Base-by-base conservation (phyloP, 148 eudicot genomes). In the Arctostaphylos glauca region DNA sequence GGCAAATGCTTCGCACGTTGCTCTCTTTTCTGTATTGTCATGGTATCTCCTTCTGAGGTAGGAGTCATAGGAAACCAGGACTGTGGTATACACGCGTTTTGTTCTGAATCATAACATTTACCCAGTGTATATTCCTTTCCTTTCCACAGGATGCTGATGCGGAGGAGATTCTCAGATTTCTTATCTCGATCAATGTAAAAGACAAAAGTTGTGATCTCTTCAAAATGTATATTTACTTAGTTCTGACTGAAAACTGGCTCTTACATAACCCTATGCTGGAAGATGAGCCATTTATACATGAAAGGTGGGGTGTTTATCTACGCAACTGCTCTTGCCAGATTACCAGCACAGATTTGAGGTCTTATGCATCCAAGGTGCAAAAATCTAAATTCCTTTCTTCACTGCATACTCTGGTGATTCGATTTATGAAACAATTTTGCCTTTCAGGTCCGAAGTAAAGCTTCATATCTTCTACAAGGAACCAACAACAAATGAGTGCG, bases 361-460 rank as follows among this genome's bases (percentile, higher is more conserved):
- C 92, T 74, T 91, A 86, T 85, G 98, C 98, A 53, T 92, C 92
- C 66, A 95, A 92, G 92, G 98, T 94, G 79, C 72, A 86, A 70
- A 47, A 72, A 8, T 78, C 53, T n/a, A 64, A 52, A 25, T 49
- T 78, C 49, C 31, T 53, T 82, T 79, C 58, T 41, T 58, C 50
- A 47, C 50, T 72, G 18, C 44, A 41, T 31, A 41, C 58, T 71
- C 9, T 60, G n/a, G 49, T 75, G 49, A 9, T 49, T n/a, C 46
- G 44, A 23, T 73, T 55, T 25, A n/a, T 77, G 52, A 80, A 5
- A 47, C 47, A 2, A 41, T 74, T 54, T 52, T 14, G 72, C 68
- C 58, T 60, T 85, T 88, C 95, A 95, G 98, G 91, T 94, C 58
- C 94, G 98, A n/a, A 90, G 90, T 80, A 92, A 91, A 82, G 98